Evolutionary conservation across 2,329 filamentous ascomycete species (phyloP).

Genomic region (Trichoderma oligosporum): DNA sequence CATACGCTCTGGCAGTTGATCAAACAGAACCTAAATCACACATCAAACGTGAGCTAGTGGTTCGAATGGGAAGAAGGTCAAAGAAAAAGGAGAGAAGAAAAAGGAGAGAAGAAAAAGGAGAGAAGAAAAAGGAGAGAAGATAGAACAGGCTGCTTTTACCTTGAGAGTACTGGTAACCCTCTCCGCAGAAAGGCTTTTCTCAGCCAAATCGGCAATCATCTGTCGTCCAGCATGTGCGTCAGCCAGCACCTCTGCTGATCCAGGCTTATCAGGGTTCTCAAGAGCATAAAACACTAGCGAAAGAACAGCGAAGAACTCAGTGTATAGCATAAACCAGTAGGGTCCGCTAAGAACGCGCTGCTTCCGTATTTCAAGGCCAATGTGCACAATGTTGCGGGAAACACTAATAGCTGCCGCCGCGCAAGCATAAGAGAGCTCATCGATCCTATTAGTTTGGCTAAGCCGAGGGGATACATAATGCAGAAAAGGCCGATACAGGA

Average conservation of each 20-base stretch:
- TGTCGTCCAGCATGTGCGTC: conserved; percentile 84
- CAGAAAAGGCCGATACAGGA: conserved; percentile 77
- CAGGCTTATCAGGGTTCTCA: conserved; percentile 72
- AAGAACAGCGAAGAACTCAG: conserved; percentile 76
- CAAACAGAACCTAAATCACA: conserved; percentile 65
- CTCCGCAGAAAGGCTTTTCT: conserved; percentile 84
- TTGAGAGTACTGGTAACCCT: conserved; percentile 74
- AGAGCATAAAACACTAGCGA: conserved; percentile 76
- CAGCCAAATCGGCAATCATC: conserved; percentile 72
- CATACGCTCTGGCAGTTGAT: conserved; percentile 71
- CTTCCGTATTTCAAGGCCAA: conserved; percentile 72
- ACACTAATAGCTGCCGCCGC: conserved; percentile 60
- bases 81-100: background rate
- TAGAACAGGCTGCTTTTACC: too few relatives aligned
- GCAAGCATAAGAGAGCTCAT: conserved; percentile 75
- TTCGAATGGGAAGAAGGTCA: too few relatives aligned
- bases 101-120: conserved; percentile 20
- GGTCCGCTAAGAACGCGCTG: conserved; percentile 72
- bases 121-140: conserved; percentile 19
- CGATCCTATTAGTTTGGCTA: conserved; percentile 55
- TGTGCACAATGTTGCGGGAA: conserved; percentile 71
- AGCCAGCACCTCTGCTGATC: conserved; percentile 73
- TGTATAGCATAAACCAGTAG: conserved; percentile 85
- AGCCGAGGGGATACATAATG: conserved; percentile 72
- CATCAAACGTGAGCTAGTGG: background rate